phyloP scores from a whole-genome alignment of 371 early-diverging fungal genomes.

The Lichtheimia hyalospora region DNA sequence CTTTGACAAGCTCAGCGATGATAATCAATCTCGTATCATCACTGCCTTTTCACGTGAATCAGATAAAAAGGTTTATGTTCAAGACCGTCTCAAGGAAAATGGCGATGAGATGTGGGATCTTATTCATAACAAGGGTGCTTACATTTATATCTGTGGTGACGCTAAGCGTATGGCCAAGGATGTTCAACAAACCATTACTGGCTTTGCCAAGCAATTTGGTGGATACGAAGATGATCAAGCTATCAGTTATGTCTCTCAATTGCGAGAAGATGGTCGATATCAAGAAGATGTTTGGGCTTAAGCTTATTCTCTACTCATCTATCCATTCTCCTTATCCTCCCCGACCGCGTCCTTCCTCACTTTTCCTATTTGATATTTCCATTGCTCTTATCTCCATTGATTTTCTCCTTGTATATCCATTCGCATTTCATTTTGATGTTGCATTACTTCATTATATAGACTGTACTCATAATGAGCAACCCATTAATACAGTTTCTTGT shows the following conservation, averaged over 20 bases:
- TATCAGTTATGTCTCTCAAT: constrained; percentile 68
- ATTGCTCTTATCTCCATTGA: too few species aligned
- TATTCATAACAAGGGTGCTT: constrained; percentile 57
- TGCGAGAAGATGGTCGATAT: constrained; percentile 77
- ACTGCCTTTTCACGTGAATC: constrained; percentile 86
- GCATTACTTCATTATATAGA: background rate
- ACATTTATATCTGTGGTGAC: constrained; percentile 91
- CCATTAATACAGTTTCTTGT: too few species aligned
- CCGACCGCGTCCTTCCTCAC: too few species aligned
- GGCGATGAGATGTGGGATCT: constrained; percentile 68
- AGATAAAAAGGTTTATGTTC: constrained; percentile 81
- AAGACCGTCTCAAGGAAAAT: constrained; percentile 68
- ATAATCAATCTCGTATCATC: constrained; percentile 52
- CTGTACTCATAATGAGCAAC: too few species aligned
- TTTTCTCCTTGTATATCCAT: too few species aligned
- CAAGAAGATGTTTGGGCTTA: constrained; percentile 94
- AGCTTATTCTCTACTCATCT: background rate
- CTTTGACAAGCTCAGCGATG: constrained; percentile 46
- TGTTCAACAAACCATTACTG: constrained; percentile 65
- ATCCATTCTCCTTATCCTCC: too few species aligned
- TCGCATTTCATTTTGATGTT: background rate
- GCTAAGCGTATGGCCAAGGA: constrained; percentile 93
- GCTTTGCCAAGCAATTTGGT: constrained; percentile 67
- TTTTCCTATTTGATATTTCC: too few species aligned
- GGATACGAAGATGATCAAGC: constrained; percentile 69